Percentiles rank a stretch among this genome's conserved stretches.
phyloP scores from a whole-genome alignment of 1,284 basidiomycete species.

The Ustilago trichophora region DNA sequence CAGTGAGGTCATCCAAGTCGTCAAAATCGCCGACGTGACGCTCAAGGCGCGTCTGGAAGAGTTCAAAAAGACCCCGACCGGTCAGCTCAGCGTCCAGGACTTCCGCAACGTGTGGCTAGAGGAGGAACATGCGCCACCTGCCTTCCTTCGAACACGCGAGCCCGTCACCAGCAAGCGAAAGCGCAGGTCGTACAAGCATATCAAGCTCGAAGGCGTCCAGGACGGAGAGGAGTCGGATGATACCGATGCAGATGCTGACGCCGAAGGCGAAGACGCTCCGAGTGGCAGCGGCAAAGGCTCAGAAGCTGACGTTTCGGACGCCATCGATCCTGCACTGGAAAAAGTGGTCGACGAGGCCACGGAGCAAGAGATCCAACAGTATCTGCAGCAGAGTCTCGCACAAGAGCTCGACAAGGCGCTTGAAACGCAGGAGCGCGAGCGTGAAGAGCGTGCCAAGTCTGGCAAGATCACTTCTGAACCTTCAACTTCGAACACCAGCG shows the following conservation, averaged over 20 bases:
- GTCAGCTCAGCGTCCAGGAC: constrained; percentile 84
- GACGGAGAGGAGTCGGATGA: constrained; percentile 13
- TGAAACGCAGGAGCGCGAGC: constrained; percentile 46
- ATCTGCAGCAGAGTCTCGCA: constrained; percentile 50
- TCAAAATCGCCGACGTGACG: constrained; percentile 96
- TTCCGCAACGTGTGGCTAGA: constrained; percentile 92
- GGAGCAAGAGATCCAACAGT: constrained; percentile 55
- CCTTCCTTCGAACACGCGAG: constrained; percentile 75
- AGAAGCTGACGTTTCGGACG: constrained; percentile 7
- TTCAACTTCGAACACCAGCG: too few species aligned
- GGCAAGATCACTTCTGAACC: constrained; percentile 16
- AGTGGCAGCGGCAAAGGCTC: constrained; percentile 11
- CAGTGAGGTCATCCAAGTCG: constrained; percentile 90
- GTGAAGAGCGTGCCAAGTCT: constrained; percentile 47
- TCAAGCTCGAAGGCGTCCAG: constrained; percentile 36
- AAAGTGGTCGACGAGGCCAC: constrained; percentile 59
- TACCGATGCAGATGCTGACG: constrained; percentile 67
- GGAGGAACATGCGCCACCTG: constrained; percentile 88
- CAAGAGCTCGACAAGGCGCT: constrained; percentile 54
- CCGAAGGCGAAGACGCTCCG: constrained; percentile 68
- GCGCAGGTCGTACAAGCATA: constrained; percentile 58
- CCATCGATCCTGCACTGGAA: constrained; percentile 49
- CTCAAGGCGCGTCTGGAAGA: constrained; percentile 93
- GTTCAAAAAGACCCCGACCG: constrained; percentile 88
- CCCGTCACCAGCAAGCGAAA: constrained; percentile 72